Evolutionary conservation across 2,329 filamentous ascomycete species (phyloP), one percentile per base, ranked within the genome.

Genomic region (Basipetospora sp.): DNA sequence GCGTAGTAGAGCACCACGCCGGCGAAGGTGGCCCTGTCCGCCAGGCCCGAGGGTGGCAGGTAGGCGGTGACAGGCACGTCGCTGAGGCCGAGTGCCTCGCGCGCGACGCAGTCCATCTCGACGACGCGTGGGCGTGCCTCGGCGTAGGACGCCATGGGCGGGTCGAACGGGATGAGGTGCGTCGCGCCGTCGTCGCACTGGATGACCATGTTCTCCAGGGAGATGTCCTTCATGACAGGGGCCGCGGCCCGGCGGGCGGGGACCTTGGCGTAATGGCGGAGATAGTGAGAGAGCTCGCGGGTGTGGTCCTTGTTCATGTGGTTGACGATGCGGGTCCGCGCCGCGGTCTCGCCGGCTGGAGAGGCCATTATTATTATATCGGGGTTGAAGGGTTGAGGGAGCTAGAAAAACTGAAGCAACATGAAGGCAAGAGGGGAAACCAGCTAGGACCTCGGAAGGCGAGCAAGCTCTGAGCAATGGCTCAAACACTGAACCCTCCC

Each of bases 291-390:
- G 35, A 94, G 74, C 41, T 84, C 83, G 47, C 74, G 69, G 36
- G 68, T 63, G 60, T 94, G 88, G 56, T 88, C 80, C 31, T 64
- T 63, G 61, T 94, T 94, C 83, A 94, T 90, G 64, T 94, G 87
- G 25, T 65, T 65, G 51, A 88, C 71, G 55, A 63, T 62, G 47
- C 59, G 56, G 28, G 47, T 45, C 33, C 52, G 56, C 41, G 51
- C 47, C 26, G 48, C 49, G 34, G 48, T 48, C 16, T 56, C 52
- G n/a, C 19, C 17, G 30, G 27, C 18, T 30, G 36, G 8, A 3
- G 36, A 27, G 15, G 34, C 34, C 34, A 36, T 36, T 13, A n/a
- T 35, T 16, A 20, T n/a, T 5, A 10, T 18, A 22, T 8, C 22
- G 6, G 22, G 6, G 22, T 11, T 6, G 22, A 25, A 11, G 11